A percentile compares a stretch with the other conserved stretches of the same genome.
These are phyloP conservation scores for Colletotrichum agaves DNA, from an alignment of 2,329 filamentous ascomycete genomes.

Conservation along the genomic window DNA sequence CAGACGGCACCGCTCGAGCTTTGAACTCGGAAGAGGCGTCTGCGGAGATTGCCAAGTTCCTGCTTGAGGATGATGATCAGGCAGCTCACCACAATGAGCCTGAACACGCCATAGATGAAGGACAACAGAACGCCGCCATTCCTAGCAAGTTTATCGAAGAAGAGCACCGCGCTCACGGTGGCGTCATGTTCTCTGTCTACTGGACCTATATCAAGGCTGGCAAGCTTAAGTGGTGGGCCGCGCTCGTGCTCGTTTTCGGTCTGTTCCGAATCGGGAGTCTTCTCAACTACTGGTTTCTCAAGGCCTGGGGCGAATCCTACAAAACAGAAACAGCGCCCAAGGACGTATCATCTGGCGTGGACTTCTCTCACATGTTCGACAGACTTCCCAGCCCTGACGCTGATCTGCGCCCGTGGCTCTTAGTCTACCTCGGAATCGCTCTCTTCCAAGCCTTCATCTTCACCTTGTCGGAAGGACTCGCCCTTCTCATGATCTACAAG, in stretches of 20 bases:
- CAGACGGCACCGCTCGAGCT: constrained; percentile 66
- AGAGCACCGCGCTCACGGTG: constrained; percentile 78
- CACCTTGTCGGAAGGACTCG: constrained; percentile 70
- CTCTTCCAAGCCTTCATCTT: constrained; percentile 68
- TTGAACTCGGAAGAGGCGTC: constrained; percentile 56
- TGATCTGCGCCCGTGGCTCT: constrained; percentile 79
- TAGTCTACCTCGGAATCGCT: constrained; percentile 75
- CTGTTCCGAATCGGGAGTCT: constrained; percentile 73
- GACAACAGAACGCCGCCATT: constrained; percentile 60
- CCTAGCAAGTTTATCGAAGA: constrained; percentile 84
- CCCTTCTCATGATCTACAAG: constrained; percentile 82
- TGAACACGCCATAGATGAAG: constrained; percentile 44
- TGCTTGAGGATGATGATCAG: constrained; percentile 38
- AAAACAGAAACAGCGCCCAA: background rate
- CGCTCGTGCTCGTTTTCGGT: constrained; percentile 71
- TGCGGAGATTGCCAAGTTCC: constrained; percentile 46
- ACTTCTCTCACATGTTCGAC: constrained; percentile 51
- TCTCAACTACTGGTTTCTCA: constrained; percentile 81
- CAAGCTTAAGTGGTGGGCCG: constrained; percentile 76
- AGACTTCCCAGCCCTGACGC: constrained; percentile 72
- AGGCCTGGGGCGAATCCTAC: constrained; percentile 87
- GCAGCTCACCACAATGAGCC: constrained; percentile 47
- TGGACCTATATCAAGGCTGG: constrained; percentile 89
- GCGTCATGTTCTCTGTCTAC: constrained; percentile 80
- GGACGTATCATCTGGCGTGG: constrained; percentile 27